These are phyloP conservation scores for Mycena rosella DNA, from an alignment of 768 basidiomycete species.

Conservation along the genomic window DNA sequence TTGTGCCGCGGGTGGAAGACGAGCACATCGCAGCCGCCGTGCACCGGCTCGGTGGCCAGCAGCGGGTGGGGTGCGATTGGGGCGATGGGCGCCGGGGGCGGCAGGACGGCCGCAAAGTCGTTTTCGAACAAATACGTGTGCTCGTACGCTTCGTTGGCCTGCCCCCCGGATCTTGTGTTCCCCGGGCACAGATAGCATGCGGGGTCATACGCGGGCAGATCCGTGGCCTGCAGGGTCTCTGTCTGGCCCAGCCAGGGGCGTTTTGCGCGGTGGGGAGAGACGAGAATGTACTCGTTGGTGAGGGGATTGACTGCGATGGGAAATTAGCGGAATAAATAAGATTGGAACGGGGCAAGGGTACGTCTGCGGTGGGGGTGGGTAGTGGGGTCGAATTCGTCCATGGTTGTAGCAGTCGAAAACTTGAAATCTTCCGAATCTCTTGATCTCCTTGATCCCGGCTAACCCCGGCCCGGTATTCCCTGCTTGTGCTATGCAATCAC, in stretches of 20 bases:
- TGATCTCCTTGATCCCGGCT: neutral
- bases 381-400: constrained; percentile 67
- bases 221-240: constrained; percentile 68
- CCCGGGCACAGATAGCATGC: constrained; percentile 92
- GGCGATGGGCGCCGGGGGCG: constrained; percentile 67
- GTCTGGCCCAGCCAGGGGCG: constrained; percentile 94
- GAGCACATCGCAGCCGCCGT: constrained; percentile 90
- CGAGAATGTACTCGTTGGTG: constrained; percentile 79
- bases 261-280: constrained; percentile 91
- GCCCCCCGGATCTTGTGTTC: constrained; percentile 80
- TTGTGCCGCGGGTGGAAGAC: constrained; percentile 91
- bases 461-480: neutral
- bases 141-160: constrained; percentile 75
- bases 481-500: constrained; percentile 45
- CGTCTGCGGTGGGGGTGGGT: constrained; percentile 80
- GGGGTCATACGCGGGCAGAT: constrained; percentile 75
- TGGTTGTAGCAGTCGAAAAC: constrained; percentile 24
- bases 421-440: neutral
- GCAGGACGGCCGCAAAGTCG: constrained; percentile 85
- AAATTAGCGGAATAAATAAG: constrained; percentile 11
- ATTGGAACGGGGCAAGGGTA: constrained; percentile 49
- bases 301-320: constrained; percentile 79
- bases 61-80: constrained; percentile 71
- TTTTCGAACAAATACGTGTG: constrained; percentile 81
- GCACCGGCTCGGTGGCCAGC: constrained; percentile 72